Evolutionary conservation across 2,329 filamentous ascomycete genomes (phyloP), one percentile per base, ranked within the genome.

Genomic region (Albifimbria verrucaria): DNA sequence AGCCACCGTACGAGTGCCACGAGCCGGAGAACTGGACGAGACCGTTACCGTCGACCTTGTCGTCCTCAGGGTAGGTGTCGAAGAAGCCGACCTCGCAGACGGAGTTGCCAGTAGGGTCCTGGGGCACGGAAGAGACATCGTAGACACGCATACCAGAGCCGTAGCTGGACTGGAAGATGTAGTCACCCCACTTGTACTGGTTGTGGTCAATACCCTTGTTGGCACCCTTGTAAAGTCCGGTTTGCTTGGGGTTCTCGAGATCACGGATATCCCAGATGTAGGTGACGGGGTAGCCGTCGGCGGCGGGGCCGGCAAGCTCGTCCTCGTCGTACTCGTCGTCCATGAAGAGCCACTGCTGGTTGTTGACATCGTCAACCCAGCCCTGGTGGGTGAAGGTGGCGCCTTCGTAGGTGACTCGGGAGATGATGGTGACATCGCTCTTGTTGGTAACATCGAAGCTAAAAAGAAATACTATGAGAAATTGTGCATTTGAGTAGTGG

Each of bases 361-460:
- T 28, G 48, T 70, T 61, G n/a, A 65, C 61, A 63, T 79, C 72
- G 49, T 78, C 68, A 10, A 81, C 68, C 68, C 74, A 77, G 51
- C 80, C 80, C 61, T 83, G 80, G 62, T 83, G 80, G 2, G 78
- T 80, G 69, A 81, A 82, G 15, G 73, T 62, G 21, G 76, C 77
- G 43, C 79, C 80, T 12, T 76, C 71, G 65, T 83, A 83, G 0
- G 73, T 73, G 4, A 77, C 81, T 51, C 70, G 72, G 48, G 78
- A 80, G 57, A 83, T 72, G 53, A 80, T 69, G 20, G 62, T 69
- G 50, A 71, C 62, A 48, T 63, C 63, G 18, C 68, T 65, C 67
- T 78, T 78, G 65, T 79, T 65, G 18, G 75, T 79, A 11, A 80
- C 72, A 32, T 59, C 66, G 57, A 53, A 65, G 60, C 32, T 39